Conservation (phyloP, 768 basidiomycete genomes). For the Rhizopogon sp. region DNA sequence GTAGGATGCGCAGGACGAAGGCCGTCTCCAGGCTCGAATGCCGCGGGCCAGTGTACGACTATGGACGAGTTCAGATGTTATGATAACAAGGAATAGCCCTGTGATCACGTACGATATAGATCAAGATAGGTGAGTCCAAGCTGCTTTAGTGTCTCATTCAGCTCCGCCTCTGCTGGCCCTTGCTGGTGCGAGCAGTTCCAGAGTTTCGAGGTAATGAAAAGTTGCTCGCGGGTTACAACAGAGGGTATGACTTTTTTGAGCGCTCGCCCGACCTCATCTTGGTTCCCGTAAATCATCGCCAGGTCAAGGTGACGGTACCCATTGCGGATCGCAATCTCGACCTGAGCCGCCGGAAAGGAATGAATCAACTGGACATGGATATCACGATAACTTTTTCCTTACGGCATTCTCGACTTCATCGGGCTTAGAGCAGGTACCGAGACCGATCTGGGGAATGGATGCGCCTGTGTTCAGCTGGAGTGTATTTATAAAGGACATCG, state of each 20-base stretch:
- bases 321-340: conserved; percentile 65
- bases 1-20: conserved; percentile 48
- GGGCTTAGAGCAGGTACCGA: conserved; percentile 76
- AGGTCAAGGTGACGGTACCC: conserved; percentile 87
- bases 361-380: neutral
- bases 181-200: conserved; percentile 77
- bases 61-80: neutral
- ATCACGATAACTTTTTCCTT: conserved; percentile 11
- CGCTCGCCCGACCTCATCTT: conserved; percentile 69
- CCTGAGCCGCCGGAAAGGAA: conserved; percentile 33
- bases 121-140: conserved; percentile 77
- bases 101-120: conserved; percentile 57
- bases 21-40: conserved; percentile 56
- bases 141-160: conserved; percentile 70
- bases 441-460: conserved; percentile 68
- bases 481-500: conserved; percentile 38
- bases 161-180: conserved; percentile 61
- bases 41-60: conserved; percentile 82
- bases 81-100: neutral
- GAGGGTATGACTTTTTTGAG: conserved; percentile 73
- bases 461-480: conserved; percentile 43
- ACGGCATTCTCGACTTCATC: conserved; percentile 74
- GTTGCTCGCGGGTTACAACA: conserved; percentile 74
- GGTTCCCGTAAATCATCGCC: conserved; percentile 77
- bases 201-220: conserved; percentile 79